A percentile compares a stretch with the other conserved stretches of the same genome.
phyloP scores from a whole-genome alignment of 768 basidiomycete genomes.

The Lanmaoa pseudosensibilis region DNA sequence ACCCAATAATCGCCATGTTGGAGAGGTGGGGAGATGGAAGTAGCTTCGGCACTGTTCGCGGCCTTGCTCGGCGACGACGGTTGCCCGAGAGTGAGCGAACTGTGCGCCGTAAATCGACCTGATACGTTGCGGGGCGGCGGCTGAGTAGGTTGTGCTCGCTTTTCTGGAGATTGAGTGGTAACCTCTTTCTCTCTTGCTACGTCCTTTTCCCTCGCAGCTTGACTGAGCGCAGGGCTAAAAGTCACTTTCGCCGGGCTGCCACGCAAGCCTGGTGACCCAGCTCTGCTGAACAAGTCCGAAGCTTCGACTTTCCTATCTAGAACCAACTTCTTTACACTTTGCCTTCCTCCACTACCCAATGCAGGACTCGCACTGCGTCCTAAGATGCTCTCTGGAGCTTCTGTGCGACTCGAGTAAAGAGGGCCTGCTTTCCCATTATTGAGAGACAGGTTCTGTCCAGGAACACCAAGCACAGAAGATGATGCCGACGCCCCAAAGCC shows the following conservation, averaged over 20 bases:
- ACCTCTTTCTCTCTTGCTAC: constrained; percentile 42
- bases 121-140: constrained; percentile 41
- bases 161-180: constrained; percentile 19
- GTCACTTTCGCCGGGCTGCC: constrained; percentile 49
- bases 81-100: constrained; percentile 30
- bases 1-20: constrained; percentile 92
- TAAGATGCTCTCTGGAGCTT: constrained; percentile 62
- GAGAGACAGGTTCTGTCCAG: constrained; percentile 43
- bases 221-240: constrained; percentile 73
- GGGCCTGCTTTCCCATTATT: constrained; percentile 55
- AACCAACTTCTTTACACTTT: constrained; percentile 92
- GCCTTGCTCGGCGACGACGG: constrained; percentile 31
- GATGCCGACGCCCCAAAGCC: constrained; percentile 57
- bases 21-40: constrained; percentile 39
- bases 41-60: constrained; percentile 22
- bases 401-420: constrained; percentile 51
- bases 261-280: constrained; percentile 36
- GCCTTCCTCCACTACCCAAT: constrained; percentile 65
- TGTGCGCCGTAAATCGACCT: constrained; percentile 43
- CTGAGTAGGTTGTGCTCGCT: constrained; percentile 26
- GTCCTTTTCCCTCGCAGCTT: constrained; percentile 75
- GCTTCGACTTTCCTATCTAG: constrained; percentile 83
- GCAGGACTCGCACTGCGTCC: constrained; percentile 57
- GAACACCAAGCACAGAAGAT: constrained; percentile 34
- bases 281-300: constrained; percentile 62